Evolutionary conservation across 768 basidiomycete genomes (phyloP).

Genomic region (Rhizopogon vinicolor): DNA sequence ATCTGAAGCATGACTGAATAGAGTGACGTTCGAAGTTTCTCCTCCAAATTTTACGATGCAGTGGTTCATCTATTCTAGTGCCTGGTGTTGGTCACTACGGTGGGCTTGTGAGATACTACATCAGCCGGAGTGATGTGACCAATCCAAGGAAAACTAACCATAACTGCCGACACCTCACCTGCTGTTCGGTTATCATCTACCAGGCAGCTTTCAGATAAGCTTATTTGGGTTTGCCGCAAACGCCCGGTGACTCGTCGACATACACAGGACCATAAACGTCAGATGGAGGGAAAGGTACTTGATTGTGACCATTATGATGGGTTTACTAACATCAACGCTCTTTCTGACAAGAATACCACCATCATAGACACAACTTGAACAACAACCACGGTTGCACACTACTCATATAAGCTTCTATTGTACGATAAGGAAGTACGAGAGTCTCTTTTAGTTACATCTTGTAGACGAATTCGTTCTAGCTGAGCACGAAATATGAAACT

Average conservation of each 20-base stretch:
- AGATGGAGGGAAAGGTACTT: conserved; percentile 48
- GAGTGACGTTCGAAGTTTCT: conserved; percentile 44
- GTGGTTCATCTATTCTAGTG: conserved; percentile 59
- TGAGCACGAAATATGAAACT: too few species aligned
- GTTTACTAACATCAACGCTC: conserved; percentile 57
- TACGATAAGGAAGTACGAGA: neutral
- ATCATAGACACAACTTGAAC: conserved; percentile 68
- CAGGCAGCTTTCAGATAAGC: conserved; percentile 67
- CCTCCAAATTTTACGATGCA: conserved; percentile 65
- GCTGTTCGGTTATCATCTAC: conserved; percentile 57
- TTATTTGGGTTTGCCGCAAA: conserved; percentile 74
- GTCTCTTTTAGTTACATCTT: too few species aligned
- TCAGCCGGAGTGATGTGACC: conserved; percentile 4
- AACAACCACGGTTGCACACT: conserved; percentile 63
- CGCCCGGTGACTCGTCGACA: conserved; percentile 42
- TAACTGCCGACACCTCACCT: conserved; percentile 79
- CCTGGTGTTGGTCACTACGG: conserved; percentile 52
- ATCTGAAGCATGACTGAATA: conserved; percentile 38
- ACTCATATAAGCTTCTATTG: conserved; percentile 14
- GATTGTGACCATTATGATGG: conserved; percentile 67
- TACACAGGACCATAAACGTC: neutral
- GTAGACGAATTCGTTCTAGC: too few species aligned
- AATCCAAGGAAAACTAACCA: conserved; percentile 35
- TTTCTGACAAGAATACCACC: conserved; percentile 67
- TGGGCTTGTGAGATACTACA: conserved; percentile 37